These are phyloP conservation scores for Thalassiosira delicatula DNA, from an alignment of 352 stramenopile species.

Conservation along the genomic window DNA sequence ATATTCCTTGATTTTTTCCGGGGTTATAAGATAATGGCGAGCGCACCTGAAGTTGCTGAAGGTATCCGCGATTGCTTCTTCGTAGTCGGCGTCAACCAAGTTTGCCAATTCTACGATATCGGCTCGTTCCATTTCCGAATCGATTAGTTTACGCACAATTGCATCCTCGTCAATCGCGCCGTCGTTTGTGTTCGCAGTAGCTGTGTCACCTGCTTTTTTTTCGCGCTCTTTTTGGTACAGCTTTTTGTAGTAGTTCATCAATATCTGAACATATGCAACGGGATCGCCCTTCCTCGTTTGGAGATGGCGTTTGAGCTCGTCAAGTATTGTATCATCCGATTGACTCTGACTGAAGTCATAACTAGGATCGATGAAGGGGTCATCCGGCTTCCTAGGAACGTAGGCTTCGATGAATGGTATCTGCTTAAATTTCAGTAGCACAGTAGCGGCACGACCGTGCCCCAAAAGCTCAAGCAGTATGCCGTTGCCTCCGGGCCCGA, in stretches of 20 bases:
- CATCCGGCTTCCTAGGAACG: not conserved
- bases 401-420: not conserved
- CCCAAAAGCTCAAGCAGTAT: not conserved
- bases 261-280: not conserved
- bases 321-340: not conserved
- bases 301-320: not conserved
- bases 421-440: not conserved
- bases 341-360: not conserved
- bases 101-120: not conserved
- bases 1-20: not conserved
- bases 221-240: not conserved
- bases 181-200: not conserved
- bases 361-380: not conserved
- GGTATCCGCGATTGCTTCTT: not conserved
- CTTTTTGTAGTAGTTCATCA: slow-evolving; percentile 4
- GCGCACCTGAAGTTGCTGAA: not conserved
- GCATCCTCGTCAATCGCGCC: not conserved
- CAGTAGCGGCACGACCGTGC: not conserved
- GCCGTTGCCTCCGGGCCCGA: not conserved
- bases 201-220: not conserved
- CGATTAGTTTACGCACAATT: not conserved
- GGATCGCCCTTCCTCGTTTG: not conserved
- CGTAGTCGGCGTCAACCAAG: not conserved
- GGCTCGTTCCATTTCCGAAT: not conserved
- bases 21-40: not conserved